phyloP scores from a whole-genome alignment of 202 grass and related monocot genomes.

The Digitaria exilis region DNA sequence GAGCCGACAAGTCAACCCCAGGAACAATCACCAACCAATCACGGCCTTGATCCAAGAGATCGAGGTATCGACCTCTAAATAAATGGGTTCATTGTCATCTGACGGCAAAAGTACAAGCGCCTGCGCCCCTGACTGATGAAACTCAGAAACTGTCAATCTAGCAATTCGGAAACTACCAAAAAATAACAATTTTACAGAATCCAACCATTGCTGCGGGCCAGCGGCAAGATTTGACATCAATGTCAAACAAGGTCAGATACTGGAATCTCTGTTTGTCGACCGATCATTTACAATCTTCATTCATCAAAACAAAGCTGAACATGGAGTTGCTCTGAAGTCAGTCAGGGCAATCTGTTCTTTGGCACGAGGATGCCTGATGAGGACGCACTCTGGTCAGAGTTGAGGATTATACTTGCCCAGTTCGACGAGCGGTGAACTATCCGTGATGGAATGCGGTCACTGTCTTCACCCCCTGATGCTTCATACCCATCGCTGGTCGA shows the following conservation, averaged over 20 bases:
- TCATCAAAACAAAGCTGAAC: conserved; percentile 36
- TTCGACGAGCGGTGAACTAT: conserved; percentile 96
- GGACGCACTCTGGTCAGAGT: conserved; percentile 45
- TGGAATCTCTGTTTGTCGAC: not conserved
- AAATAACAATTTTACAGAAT: not conserved
- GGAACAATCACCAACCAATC: conserved; percentile 24
- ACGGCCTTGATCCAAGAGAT: conserved; percentile 17
- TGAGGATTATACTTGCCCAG: conserved; percentile 79
- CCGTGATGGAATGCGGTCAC: conserved; percentile 86
- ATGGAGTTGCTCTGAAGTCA: conserved; percentile 14
- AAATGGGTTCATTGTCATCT: conserved; percentile 36
- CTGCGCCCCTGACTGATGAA: not conserved
- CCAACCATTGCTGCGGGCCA: conserved; percentile 14
- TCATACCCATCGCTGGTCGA: conserved; percentile 97
- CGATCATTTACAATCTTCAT: conserved; percentile 53
- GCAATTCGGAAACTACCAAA: conserved; percentile 38
- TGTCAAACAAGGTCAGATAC: not conserved
- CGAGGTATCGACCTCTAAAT: conserved; percentile 24
- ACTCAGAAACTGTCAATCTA: conserved; percentile 37
- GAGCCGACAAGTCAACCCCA: conserved; percentile 35
- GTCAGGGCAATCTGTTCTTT: conserved; percentile 48
- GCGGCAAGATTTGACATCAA: conserved; percentile 30
- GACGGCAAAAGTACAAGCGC: conserved; percentile 33
- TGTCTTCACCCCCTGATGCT: conserved; percentile 98
- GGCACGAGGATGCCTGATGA: conserved; percentile 46